Evolutionary conservation across 2,329 filamentous ascomycete genomes (phyloP).

Genomic region (Microcera coccophila): DNA sequence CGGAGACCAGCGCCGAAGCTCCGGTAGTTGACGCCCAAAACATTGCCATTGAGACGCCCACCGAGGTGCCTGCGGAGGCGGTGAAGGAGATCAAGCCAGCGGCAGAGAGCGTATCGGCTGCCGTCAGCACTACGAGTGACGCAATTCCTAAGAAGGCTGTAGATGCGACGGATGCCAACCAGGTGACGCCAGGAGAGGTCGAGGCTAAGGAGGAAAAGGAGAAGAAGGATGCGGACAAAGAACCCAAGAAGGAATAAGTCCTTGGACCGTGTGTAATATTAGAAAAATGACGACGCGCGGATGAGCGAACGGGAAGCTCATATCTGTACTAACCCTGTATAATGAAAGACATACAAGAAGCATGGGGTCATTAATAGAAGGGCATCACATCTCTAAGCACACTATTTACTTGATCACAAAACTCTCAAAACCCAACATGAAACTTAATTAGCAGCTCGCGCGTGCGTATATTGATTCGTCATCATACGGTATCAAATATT

Average conservation of each 20-base stretch:
- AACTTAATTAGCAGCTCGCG: not conserved
- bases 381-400: conserved; percentile 24
- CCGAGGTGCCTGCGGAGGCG: not conserved
- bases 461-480: conserved; percentile 14
- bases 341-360: conserved; percentile 19
- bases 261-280: conserved; percentile 7
- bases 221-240: conserved; percentile 12
- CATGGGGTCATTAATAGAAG: conserved; percentile 20
- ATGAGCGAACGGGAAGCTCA: conserved; percentile 11
- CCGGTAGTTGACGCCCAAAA: conserved; percentile 18
- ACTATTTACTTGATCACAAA: not conserved
- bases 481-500: conserved; percentile 20
- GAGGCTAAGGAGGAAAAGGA: conserved; percentile 16
- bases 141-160: conserved; percentile 14
- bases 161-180: conserved; percentile 20
- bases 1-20: conserved; percentile 18
- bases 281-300: conserved; percentile 20
- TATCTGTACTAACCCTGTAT: conserved; percentile 27
- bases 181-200: conserved; percentile 30
- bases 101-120: too few species aligned
- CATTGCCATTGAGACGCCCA: conserved; percentile 2
- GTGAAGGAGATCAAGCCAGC: too few species aligned
- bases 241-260: conserved; percentile 10
- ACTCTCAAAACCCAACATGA: not conserved
- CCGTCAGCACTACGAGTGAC: conserved; percentile 9